Evolutionary conservation across 306 rosid genomes (phyloP), one percentile per base, ranked within the genome.

Genomic region (Begonia masoniana): DNA sequence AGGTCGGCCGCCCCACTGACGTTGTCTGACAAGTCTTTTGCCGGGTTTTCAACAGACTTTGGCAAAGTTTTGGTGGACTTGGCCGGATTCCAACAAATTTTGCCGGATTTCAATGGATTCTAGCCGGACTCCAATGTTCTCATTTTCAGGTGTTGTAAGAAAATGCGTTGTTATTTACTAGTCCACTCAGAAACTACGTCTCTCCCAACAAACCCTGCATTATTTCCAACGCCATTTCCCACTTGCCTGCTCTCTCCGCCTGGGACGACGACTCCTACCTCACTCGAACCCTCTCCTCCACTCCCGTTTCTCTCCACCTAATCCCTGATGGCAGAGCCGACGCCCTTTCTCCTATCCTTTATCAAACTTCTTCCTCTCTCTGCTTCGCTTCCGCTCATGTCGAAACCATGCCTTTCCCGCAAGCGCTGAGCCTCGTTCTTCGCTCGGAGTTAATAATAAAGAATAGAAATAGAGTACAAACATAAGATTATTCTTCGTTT

Each of bases 291-390:
- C 86, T 87, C 60, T 82, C 88, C 63, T 59, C 77, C 42, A 41
- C 73, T 41, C 48, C 60, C 51, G 69, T 87, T 62, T 87, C 94
- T 66, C 64, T 87, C 57, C 89, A 83, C 79, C 96, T 87, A 71
- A 80, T 94, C 45, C 89, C 86, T 13, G 56, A 79, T 61, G 96
- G 94, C 67, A 69, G 26, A 50, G 96, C 96, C 15, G 89, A 87
- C 47, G 70, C 96, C 58, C 58, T 78, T 10, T 57, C 64, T 15
- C 57, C 83, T 2, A 52, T 63, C 15, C 24, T 10, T 6, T 43
- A 61, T 21, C 11, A 16, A 6, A 21, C 58, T n/a, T 9, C 42
- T 21, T 50, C 57, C 53, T 48, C 68, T 46, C 62, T 67, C 51
- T 70, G 77, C 58, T 75, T 75, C 21, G 76, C 77, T 43, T 71